Evolutionary conservation across 176 grass and related monocot genomes (phyloP).

Genomic region (Oryza meridionalis): DNA sequence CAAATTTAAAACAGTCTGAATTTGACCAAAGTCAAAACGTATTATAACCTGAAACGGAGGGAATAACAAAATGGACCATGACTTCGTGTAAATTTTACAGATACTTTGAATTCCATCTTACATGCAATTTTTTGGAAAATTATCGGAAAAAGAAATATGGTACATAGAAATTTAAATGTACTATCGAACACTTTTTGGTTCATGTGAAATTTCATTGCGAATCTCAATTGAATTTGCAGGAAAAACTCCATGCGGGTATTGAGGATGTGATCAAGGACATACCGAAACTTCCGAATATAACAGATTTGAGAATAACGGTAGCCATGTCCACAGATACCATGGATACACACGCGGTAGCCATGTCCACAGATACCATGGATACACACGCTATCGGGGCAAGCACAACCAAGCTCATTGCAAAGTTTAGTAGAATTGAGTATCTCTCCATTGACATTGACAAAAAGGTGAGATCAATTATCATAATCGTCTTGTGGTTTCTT

Average conservation of each 20-base stretch:
- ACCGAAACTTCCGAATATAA: background rate
- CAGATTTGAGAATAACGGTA: background rate
- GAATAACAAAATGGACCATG: background rate
- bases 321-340: background rate
- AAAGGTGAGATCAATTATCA: background rate
- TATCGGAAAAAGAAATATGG: no score
- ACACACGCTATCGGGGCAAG: background rate
- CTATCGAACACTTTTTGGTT: no score
- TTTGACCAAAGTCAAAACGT: no score
- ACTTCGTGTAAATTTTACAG: background rate
- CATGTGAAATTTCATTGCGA: background rate
- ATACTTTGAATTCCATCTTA: background rate
- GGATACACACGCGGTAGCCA: background rate
- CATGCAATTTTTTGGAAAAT: background rate
- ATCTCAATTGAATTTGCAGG: background rate
- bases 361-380: background rate
- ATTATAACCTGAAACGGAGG: background rate
- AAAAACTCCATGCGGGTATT: background rate
- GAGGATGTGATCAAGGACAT: background rate
- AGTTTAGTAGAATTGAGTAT: background rate
- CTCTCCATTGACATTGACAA: background rate
- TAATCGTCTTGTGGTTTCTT: no score
- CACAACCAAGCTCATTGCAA: slow-evolving; percentile 19
- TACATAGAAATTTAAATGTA: no score
- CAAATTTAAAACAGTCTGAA: no score